These are phyloP conservation scores for Rhizomucor miehei DNA, from an alignment of 371 early-diverging fungal genomes.

Conservation along the genomic window DNA sequence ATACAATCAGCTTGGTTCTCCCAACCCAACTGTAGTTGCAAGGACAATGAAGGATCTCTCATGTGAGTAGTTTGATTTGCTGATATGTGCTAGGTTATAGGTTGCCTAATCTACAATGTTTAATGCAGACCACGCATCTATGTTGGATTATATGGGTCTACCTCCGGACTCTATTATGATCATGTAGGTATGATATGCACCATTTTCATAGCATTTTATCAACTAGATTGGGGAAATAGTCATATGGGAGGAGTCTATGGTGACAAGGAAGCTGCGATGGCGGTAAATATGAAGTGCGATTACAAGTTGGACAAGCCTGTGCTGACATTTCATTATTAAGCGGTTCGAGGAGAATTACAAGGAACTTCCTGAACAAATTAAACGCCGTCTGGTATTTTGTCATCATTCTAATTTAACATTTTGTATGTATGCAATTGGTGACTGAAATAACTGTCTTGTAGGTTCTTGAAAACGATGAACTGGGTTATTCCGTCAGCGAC, in stretches of 20 bases:
- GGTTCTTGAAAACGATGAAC: constrained; percentile 48
- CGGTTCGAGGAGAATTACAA: constrained; percentile 38
- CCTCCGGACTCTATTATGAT: constrained; percentile 47
- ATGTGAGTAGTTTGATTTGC: constrained; percentile 12
- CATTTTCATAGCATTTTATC: not conserved
- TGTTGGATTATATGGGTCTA: constrained; percentile 46
- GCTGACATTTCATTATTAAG: constrained; percentile 6
- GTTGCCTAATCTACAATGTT: not conserved
- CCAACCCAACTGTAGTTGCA: constrained; percentile 31
- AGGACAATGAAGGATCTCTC: constrained; percentile 36
- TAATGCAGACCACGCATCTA: constrained; percentile 37
- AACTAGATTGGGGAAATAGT: constrained; percentile 5
- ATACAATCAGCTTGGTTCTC: constrained; percentile 47
- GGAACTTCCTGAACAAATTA: constrained; percentile 30
- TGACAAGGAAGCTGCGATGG: constrained; percentile 30
- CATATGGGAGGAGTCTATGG: constrained; percentile 55
- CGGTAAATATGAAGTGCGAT: constrained; percentile 20
- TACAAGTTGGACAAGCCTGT: not conserved
- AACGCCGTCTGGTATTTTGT: constrained; percentile 24
- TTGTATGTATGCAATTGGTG: too few species aligned
- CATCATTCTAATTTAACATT: not conserved
- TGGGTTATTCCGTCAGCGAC: constrained; percentile 43
- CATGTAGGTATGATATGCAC: constrained; percentile 23
- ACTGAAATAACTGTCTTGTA: not conserved
- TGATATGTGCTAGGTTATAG: not conserved